These are phyloP conservation scores for Coemansia sp. DNA, from an alignment of 192 early-diverging fungal species.

Conservation along the genomic window DNA sequence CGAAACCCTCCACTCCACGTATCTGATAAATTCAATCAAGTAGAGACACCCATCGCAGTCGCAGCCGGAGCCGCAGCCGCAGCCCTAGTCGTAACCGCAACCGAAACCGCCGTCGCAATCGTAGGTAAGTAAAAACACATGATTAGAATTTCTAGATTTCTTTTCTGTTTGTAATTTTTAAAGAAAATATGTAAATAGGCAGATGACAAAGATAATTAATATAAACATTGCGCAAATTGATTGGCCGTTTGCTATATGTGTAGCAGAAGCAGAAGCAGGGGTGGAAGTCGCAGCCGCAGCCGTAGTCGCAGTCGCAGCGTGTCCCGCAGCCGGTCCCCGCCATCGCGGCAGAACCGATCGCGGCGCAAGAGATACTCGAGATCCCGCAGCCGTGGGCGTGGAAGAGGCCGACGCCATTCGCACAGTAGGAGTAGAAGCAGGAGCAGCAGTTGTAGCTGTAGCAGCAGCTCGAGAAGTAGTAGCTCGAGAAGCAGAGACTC, in stretches of 20 bases:
- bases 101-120: conserved; percentile 6
- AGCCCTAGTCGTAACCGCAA: conserved; percentile 8
- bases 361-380: conserved; percentile 12
- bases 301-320: conserved; percentile 16
- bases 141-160: not conserved
- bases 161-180: not conserved
- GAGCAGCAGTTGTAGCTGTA: conserved; percentile 2
- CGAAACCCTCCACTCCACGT: not conserved
- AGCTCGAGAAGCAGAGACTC: not conserved
- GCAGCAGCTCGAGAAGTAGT: not conserved
- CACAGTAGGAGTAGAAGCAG: conserved; percentile 12
- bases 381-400: conserved; percentile 7
- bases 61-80: conserved; percentile 22
- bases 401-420: conserved; percentile 1
- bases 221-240: too few relatives aligned
- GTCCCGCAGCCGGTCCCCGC: conserved; percentile 19
- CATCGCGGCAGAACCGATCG: conserved; percentile 16
- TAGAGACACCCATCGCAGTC: conserved; percentile 29
- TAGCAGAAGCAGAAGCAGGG: conserved; percentile 5
- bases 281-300: conserved; percentile 17
- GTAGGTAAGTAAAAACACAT: conserved; percentile 4
- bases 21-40: not conserved
- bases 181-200: not conserved
- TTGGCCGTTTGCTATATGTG: conserved; percentile 1
- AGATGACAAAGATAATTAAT: not conserved